Evolutionary conservation across 306 rosid genomes (phyloP).

Genomic region (Castanopsis chinensis): DNA sequence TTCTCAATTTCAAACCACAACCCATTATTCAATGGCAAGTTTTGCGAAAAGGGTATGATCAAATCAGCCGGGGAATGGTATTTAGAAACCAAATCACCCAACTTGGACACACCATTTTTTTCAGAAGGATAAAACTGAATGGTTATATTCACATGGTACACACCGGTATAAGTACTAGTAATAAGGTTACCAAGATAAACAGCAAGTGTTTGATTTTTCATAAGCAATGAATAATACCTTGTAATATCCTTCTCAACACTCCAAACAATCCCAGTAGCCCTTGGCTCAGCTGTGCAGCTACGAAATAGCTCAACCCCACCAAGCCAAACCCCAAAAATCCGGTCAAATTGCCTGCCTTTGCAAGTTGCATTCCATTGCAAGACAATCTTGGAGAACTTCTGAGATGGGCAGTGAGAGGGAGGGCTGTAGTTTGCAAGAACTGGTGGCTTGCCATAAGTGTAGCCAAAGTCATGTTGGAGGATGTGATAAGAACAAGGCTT

Average conservation of each 20-base stretch:
- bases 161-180: slow-evolving; percentile 66
- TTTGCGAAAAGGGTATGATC: slow-evolving; percentile 72
- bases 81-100: slow-evolving; percentile 24
- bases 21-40: slow-evolving; percentile 64
- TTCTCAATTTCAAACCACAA: slow-evolving; percentile 71
- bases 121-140: slow-evolving; percentile 63
- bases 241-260: slow-evolving; percentile 78
- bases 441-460: slow-evolving; percentile 69
- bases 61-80: slow-evolving; percentile 66
- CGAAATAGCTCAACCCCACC: slow-evolving; percentile 86
- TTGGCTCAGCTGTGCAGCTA: slow-evolving; percentile 91
- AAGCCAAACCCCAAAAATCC: slow-evolving; percentile 93
- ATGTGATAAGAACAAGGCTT: slow-evolving; percentile 59
- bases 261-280: slow-evolving; percentile 76
- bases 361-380: slow-evolving; percentile 80
- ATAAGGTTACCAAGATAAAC: slow-evolving; percentile 70
- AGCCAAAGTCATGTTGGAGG: slow-evolving; percentile 73
- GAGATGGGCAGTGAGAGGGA: slow-evolving; percentile 56
- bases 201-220: slow-evolving; percentile 62
- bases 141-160: slow-evolving; percentile 70
- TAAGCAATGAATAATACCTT: slow-evolving; percentile 65
- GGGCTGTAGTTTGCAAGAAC: slow-evolving; percentile 60
- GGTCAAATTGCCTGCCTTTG: slow-evolving; percentile 79
- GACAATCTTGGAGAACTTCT: slow-evolving; percentile 54
- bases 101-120: slow-evolving; percentile 1